Evolutionary conservation across 306 rosid genomes (phyloP).

Genomic region (Betula pendula): DNA sequence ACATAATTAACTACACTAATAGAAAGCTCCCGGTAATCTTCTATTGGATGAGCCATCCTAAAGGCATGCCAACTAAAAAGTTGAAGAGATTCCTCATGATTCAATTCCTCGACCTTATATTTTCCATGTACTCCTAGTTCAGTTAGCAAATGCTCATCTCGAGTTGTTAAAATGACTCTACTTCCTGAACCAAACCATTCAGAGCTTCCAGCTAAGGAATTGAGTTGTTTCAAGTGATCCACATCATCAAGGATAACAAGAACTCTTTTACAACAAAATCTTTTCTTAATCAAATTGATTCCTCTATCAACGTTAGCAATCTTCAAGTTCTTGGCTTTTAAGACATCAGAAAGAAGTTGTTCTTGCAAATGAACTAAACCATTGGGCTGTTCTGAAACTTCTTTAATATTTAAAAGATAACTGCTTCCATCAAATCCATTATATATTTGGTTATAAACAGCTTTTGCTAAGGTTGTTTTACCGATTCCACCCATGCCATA

Average conservation of each 20-base stretch:
- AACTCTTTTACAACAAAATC: neutral
- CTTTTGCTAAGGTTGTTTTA: slow-evolving; percentile 28
- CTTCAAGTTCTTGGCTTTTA: neutral
- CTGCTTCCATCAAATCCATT: neutral
- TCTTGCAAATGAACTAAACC: slow-evolving; percentile 13
- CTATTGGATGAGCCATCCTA: neutral
- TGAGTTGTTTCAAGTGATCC: neutral
- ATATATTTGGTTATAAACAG: slow-evolving; percentile 20
- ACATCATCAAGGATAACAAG: slow-evolving; percentile 27
- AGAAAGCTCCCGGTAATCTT: slow-evolving; percentile 10
- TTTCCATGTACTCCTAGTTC: neutral
- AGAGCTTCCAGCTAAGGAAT: neutral
- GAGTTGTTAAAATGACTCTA: slow-evolving; percentile 33
- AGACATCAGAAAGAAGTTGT: slow-evolving; percentile 23
- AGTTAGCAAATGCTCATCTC: slow-evolving; percentile 15
- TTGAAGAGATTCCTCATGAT: slow-evolving; percentile 22
- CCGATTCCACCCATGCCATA: slow-evolving; percentile 35
- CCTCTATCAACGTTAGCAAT: neutral
- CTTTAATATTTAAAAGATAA: slow-evolving; percentile 16
- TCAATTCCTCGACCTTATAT: neutral
- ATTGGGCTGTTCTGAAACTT: neutral
- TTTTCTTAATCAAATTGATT: neutral
- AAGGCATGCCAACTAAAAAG: slow-evolving; percentile 45
- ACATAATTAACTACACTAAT: slow-evolving; percentile 18
- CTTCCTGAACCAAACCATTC: slow-evolving; percentile 27